phyloP scores from a whole-genome alignment of 176 grass and related monocot species.

The Paspalum notatum region DNA sequence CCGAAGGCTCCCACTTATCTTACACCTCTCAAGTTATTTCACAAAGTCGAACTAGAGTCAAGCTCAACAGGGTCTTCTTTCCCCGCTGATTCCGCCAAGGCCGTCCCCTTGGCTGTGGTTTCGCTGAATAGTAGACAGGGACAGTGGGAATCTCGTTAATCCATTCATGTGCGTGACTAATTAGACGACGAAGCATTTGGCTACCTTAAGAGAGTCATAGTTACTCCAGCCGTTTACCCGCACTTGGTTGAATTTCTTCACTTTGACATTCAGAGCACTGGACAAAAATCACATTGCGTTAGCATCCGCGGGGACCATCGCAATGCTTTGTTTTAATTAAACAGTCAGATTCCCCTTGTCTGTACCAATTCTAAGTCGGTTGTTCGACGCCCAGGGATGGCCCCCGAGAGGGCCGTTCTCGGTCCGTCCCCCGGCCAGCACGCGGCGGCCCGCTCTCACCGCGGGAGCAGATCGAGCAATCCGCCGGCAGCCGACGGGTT shows the following conservation, averaged over 20 bases:
- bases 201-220: conserved; percentile 89
- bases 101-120: no score
- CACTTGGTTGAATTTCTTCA: conserved; percentile 60
- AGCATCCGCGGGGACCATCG: no score
- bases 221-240: conserved; percentile 78
- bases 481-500: no score
- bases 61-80: conserved; percentile 56
- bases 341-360: not conserved
- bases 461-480: no score
- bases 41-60: conserved; percentile 56
- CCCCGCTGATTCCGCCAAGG: conserved; percentile 34
- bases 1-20: not conserved
- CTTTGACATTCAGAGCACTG: no score
- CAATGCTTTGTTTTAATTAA: no score
- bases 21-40: conserved; percentile 43
- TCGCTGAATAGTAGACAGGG: not conserved
- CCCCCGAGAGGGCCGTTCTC: no score
- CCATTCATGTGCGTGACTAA: conserved; percentile 73
- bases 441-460: no score
- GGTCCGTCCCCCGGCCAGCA: no score
- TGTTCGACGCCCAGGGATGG: not conserved
- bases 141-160: conserved; percentile 59
- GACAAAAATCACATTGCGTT: no score
- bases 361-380: not conserved
- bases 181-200: conserved; percentile 67